Evolutionary conservation across 2,329 filamentous ascomycete genomes (phyloP), one percentile per base, ranked within the genome.

Genomic region (Trichoderma brevicompactum): DNA sequence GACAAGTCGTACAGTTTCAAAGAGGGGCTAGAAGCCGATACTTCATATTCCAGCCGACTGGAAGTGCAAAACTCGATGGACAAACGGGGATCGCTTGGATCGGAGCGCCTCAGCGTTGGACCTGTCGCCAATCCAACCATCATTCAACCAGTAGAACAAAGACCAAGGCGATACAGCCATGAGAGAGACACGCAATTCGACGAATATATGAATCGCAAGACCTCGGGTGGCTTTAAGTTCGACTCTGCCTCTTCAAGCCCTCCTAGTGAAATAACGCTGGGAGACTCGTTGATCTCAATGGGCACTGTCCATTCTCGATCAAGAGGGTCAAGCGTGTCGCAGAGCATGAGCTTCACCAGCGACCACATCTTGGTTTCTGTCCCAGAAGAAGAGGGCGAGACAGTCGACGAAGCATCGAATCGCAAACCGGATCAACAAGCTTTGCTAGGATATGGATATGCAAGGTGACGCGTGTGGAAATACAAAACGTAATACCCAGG

Each of bases 141-240:
- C 5, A 64, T 67, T 19, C 66, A 69, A 8, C 66, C 67, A 7
- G 32, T 72, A 1, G 70, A 72, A 8, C 72, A 69, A 38, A 72
- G 70, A 4, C 68, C 72, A 6, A 72, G 71, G 59, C 68, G 75
- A 46, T 83, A 83, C 71, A 77, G 74, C 60, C 81, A 83, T 72
- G 74, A 78, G 73, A 76, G 81, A 6, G 79, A 82, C 61, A 83
- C 81, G 4, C 76, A 79, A 63, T 83, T 82, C 65, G 81, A 83
- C 55, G 77, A 79, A 5, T 83, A 80, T 69, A 69, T 81, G 17
- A 75, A 76, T 28, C 76, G 74, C 8, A 75, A 76, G 10, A 68
- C 69, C 63, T 75, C 74, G 15, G 67, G 69, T 10, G 70, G 72
- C 3, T 74, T 76, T 48, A 71, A 74, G 41, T 70, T 71, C 12